Base-by-base conservation (phyloP, 1,284 basidiomycete species). In the Ceratobasidium sp. region DNA sequence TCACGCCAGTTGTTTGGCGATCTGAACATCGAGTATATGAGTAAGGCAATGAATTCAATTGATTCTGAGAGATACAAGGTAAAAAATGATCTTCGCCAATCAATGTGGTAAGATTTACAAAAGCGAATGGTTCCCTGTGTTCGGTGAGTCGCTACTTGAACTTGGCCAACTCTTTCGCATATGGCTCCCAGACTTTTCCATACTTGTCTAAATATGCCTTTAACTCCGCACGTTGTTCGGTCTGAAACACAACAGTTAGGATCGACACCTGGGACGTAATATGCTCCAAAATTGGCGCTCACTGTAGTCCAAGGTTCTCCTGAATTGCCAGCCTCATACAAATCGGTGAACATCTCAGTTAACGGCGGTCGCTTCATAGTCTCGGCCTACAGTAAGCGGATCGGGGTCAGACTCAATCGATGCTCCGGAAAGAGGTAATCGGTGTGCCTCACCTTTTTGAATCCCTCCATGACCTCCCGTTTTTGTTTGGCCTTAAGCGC, bases 211-310 rank as follows among this genome's bases (percentile, higher is more conserved):
- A 75, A 57, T 97, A 81, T 57, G 82, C 76, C 17, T 84, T 82
- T 35, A 97, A 83, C 76, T 97, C 95, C 69, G 88, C 85, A 68
- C 89, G 82, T 79, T 98, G 94, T 77, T 96, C 93, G 75, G 80
- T 86, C 92, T 94, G 65, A 50, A 27, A 45, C 3, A 32, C 13
- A 47, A n/a, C 35, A 22, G 8, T 40, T 62, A 10, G 29, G 17
- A 13, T 67, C 42, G 49, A 56, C 6, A 50, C n/a, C 29, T 2
- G 0, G n/a, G 12, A 38, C 25, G 6, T 17, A 35, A n/a, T 52
- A 50, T 34, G 7, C n/a, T 34, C 3, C 22, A 31, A 31, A n/a
- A 34, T 12, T n/a, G 25, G 3, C 5, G 83, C 92, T 79, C 75
- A 93, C 92, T 73, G 94, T 82, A 74, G 91, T 92, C 88, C 89